phyloP scores from a whole-genome alignment of 805 yeast species.

The Lipomyces yamadae region DNA sequence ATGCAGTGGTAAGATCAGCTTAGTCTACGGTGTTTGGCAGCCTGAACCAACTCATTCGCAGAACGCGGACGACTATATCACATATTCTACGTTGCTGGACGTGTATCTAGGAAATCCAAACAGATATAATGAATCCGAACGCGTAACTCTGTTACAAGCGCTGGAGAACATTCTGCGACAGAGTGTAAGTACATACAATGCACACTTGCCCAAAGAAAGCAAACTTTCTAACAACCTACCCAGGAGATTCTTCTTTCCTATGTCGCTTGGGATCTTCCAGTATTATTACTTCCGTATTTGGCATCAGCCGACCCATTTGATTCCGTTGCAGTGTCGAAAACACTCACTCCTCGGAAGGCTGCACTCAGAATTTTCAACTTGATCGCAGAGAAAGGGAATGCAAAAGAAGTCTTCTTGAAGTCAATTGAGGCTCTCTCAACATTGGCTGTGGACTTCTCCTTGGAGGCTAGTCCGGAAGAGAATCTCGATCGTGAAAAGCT shows the following conservation, averaged over 20 bases:
- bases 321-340: slow-evolving; percentile 20
- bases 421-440: slow-evolving; percentile 65
- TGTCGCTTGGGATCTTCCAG: slow-evolving; percentile 93
- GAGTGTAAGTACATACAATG: slow-evolving; percentile 23
- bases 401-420: slow-evolving; percentile 77
- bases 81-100: slow-evolving; percentile 76
- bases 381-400: slow-evolving; percentile 72
- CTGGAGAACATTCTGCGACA: slow-evolving; percentile 53
- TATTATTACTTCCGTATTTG: slow-evolving; percentile 62
- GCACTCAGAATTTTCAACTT: slow-evolving; percentile 61
- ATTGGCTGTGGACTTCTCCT: slow-evolving; percentile 43
- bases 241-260: slow-evolving; percentile 60
- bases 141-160: slow-evolving; percentile 53
- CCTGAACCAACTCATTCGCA: slow-evolving; percentile 11
- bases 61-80: slow-evolving; percentile 63
- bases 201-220: background rate
- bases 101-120: slow-evolving; percentile 58
- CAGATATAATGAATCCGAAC: slow-evolving; percentile 56
- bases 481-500: slow-evolving; percentile 35
- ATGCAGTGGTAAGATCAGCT: slow-evolving; percentile 29
- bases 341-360: slow-evolving; percentile 44
- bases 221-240: slow-evolving; percentile 18
- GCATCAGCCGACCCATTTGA: slow-evolving; percentile 39
- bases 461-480: slow-evolving; percentile 39
- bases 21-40: background rate